Evolutionary conservation across 352 stramenopile species (phyloP).

Genomic region (Pythium aristosporum): DNA sequence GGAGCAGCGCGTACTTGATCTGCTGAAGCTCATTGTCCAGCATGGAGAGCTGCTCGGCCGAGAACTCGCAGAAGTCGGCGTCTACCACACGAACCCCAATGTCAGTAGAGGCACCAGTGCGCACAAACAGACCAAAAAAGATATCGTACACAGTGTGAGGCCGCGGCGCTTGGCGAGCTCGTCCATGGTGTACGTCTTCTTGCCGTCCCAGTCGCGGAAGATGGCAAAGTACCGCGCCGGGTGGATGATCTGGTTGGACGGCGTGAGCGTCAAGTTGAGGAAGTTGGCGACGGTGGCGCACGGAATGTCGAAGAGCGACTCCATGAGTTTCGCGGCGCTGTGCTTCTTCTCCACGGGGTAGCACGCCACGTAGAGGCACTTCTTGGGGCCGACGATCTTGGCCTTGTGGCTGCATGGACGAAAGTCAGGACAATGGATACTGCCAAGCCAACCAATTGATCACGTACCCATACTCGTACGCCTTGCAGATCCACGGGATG

Average conservation of each 20-base stretch:
- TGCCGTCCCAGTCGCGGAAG: conserved; percentile 92
- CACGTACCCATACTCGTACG: conserved; percentile 76
- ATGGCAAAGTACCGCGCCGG: conserved; percentile 91
- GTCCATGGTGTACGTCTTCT: conserved; percentile 78
- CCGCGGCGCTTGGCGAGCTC: conserved; percentile 88
- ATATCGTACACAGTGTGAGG: conserved; percentile 82
- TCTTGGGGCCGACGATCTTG: conserved; percentile 90
- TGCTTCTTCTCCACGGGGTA: conserved; percentile 88
- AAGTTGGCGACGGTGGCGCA: conserved; percentile 92
- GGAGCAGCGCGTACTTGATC: conserved; percentile 87
- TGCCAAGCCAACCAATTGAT: not conserved
- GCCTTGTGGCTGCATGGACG: conserved; percentile 63
- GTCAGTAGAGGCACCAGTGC: no score
- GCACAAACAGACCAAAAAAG: no score
- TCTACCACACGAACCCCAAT: conserved; percentile 36
- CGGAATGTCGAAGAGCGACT: conserved; percentile 90
- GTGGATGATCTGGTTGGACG: conserved; percentile 94
- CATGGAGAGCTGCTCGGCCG: conserved; percentile 89
- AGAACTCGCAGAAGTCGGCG: conserved; percentile 92
- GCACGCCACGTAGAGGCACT: conserved; percentile 88
- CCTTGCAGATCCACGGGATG: conserved; percentile 94
- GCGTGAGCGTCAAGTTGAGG: conserved; percentile 91
- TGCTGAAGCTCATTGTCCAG: conserved; percentile 94
- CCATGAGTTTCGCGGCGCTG: conserved; percentile 74
- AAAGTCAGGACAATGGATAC: not conserved